These are phyloP conservation scores for Gymnopilus dilepis DNA, from an alignment of 768 basidiomycete genomes.

Conservation along the genomic window DNA sequence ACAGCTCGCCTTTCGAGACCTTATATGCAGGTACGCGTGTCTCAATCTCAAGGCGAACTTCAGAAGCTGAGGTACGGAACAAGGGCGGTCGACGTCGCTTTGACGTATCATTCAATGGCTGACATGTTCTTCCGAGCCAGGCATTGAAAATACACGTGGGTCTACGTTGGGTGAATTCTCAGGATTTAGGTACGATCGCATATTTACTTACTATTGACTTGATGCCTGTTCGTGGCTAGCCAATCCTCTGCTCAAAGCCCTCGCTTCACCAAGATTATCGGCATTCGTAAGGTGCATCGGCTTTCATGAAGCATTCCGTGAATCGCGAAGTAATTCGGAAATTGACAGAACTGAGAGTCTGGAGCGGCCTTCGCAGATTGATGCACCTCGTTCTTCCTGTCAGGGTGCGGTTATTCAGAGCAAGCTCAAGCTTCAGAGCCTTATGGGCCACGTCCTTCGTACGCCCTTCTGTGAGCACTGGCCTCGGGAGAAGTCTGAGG, in stretches of 20 bases:
- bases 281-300: background rate
- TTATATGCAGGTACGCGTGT: background rate
- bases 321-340: background rate
- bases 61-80: background rate
- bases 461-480: background rate
- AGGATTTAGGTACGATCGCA: background rate
- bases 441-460: background rate
- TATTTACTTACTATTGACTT: background rate
- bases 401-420: background rate
- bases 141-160: background rate
- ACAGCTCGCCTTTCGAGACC: background rate
- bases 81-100: background rate
- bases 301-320: background rate
- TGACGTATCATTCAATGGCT: slow-evolving; percentile 7
- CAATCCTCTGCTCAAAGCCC: background rate
- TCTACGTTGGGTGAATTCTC: background rate
- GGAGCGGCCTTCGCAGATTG: background rate
- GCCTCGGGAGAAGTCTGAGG: background rate
- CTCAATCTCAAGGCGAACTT: slow-evolving; percentile 5
- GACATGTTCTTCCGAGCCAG: slow-evolving; percentile 9
- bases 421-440: background rate
- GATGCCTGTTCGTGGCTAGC: background rate
- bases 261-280: background rate
- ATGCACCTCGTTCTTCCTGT: background rate
- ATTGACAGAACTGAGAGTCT: background rate